phyloP scores from a whole-genome alignment of 139 green algal species.

The Microglena sp. region DNA sequence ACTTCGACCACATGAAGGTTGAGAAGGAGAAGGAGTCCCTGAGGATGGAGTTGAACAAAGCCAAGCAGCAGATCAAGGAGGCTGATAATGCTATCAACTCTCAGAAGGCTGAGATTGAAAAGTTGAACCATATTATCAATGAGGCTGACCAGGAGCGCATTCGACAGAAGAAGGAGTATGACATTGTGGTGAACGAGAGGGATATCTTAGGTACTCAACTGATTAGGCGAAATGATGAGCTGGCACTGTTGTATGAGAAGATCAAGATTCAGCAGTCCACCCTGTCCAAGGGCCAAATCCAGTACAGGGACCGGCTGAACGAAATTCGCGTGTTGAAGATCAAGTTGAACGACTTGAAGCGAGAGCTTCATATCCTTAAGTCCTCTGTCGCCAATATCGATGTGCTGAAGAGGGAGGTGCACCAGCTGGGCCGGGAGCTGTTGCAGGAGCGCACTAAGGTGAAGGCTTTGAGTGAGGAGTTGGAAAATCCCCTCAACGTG shows the following conservation, averaged over 20 bases:
- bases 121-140: slow-evolving; percentile 77
- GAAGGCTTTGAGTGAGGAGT: slow-evolving; percentile 80
- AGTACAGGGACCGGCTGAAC: slow-evolving; percentile 79
- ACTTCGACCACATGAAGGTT: slow-evolving; percentile 88
- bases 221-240: slow-evolving; percentile 79
- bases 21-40: slow-evolving; percentile 85
- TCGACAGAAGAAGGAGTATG: slow-evolving; percentile 80
- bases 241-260: slow-evolving; percentile 90
- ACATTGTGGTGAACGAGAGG: slow-evolving; percentile 77
- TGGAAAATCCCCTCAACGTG: slow-evolving; percentile 93
- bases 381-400: slow-evolving; percentile 70
- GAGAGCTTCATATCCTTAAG: slow-evolving; percentile 77
- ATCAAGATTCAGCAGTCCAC: slow-evolving; percentile 85
- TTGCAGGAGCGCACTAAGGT: slow-evolving; percentile 52
- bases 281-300: slow-evolving; percentile 71
- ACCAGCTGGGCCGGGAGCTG: slow-evolving; percentile 70
- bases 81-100: slow-evolving; percentile 54
- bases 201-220: slow-evolving; percentile 81
- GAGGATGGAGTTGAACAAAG: slow-evolving; percentile 71
- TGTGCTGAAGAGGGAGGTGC: slow-evolving; percentile 82
- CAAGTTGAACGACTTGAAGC: slow-evolving; percentile 70
- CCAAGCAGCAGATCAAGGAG: slow-evolving; percentile 67
- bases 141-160: slow-evolving; percentile 64
- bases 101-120: slow-evolving; percentile 64
- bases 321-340: slow-evolving; percentile 85